Base-by-base conservation (phyloP, 1,139 yeast species). In the Hanseniaspora uvarum region DNA sequence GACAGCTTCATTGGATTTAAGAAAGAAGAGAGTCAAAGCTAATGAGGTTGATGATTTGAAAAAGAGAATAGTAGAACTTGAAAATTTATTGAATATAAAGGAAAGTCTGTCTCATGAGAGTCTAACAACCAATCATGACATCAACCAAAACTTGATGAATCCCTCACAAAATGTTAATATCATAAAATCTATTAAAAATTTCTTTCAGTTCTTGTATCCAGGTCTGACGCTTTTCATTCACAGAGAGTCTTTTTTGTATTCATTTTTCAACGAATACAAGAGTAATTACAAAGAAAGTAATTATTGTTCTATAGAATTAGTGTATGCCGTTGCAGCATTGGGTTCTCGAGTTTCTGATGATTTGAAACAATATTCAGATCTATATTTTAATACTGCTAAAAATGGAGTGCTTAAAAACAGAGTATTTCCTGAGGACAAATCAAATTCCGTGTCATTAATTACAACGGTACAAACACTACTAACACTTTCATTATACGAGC, bases 191-290 rank as follows among this genome's bases (percentile, higher is more conserved):
- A 63, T 80, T 38, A 74, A 78, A 54, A 68, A 77, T 38, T 80
- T 80, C 61, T 81, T 80, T 63, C 75, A 75, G 31, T 80, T 83
- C 83, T 76, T 79, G 57, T 81, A 81, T 58, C 84, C 85, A 1
- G 83, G 79, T 56, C 77, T 78, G 59, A 78, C 78, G 61, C 73
- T 79, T 71, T 80, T 80, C 60, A 72, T 81, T 19, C 81, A 79
- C 60, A 67, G 86, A 56, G 86, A 80, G 61, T 79, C 83, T n/a
- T 80, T 81, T 60, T 65, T 81, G 47, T 72, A 71, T 56, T 83
- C 80, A 53, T 73, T 78, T 63, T 75, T 79, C 65, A 70, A 76
- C 43, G 67, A 67, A 54, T 60, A 62, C 10, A 62, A 64, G 21
- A 62, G 65, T 53, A 59, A 65, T 48, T 67, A 67, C 38, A 63